These are phyloP conservation scores for Didymella exigua DNA, from an alignment of 2,329 filamentous ascomycete species.

Conservation along the genomic window DNA sequence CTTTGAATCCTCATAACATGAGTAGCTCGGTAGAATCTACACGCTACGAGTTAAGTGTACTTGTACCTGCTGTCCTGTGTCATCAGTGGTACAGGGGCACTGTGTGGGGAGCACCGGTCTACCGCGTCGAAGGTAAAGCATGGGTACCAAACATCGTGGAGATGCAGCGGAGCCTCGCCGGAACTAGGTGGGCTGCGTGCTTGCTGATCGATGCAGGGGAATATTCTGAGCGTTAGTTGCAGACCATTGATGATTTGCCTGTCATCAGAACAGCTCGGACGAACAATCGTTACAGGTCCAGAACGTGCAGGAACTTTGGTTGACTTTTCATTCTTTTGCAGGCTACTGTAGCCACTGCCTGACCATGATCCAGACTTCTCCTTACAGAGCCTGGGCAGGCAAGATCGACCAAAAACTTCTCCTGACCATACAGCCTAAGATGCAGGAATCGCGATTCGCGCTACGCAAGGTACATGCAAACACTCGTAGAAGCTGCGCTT, in stretches of 20 bases:
- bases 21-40: background rate
- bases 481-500: conserved; percentile 1
- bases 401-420: conserved; percentile 15
- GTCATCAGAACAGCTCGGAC: background rate
- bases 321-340: conserved; percentile 23
- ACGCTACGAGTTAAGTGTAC: background rate
- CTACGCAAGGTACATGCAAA: conserved; percentile 2
- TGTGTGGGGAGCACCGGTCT: background rate
- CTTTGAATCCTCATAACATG: background rate
- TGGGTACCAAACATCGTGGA: background rate
- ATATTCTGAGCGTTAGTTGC: background rate
- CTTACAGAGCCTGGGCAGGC: conserved; percentile 1
- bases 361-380: background rate
- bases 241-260: background rate
- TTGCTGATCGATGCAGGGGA: background rate
- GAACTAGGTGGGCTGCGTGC: background rate
- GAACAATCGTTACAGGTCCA: background rate
- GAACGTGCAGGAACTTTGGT: conserved; percentile 1
- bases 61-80: background rate
- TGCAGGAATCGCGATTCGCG: background rate
- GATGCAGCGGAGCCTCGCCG: background rate
- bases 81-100: background rate
- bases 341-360: conserved; percentile 20
- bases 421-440: background rate
- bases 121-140: background rate